Evolutionary conservation across 768 basidiomycete genomes (phyloP), one percentile per base, ranked within the genome.

Genomic region (Gloeostereum incarnatum): DNA sequence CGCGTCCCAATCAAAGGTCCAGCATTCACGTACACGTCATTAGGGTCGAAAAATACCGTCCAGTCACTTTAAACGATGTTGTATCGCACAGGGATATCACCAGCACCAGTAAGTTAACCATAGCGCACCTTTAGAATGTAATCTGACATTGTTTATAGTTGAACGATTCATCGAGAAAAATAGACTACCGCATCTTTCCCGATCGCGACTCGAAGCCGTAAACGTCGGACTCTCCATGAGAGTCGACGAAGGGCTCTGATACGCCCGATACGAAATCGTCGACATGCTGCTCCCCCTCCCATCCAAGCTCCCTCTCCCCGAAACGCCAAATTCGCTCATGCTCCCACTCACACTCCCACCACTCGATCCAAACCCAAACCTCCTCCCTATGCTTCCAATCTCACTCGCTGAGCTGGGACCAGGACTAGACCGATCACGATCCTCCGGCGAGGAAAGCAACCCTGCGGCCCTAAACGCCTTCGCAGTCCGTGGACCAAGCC

Each of bases 41-140:
- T 46, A 94, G 94, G 94, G 96, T 98, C 26, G 94, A 99, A 60
- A 97, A 98, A 61, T 98, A 97, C 62, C 66, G 96, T 38, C 96
- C 96, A 9, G 83, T 81, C 6, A 82, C 84, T 2, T 62, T 99
- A 40, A 80, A 84, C 49, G 96, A 98, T 49, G 90, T 99, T 16
- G 96, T 99, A 6, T 94, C 94, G 0, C 96, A 99, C 54, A 81
- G 86, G 47, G 91, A 96, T 54, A 98, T 98, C 47, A 97, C 84
- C 1, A 75, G 67, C 32, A 99, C 96, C 6, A 97, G 96, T 98
- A 44, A 51, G 83, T n/a, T n/a, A n/a, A n/a, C n/a, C n/a, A n/a
- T n/a, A n/a, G n/a, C 63, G 6, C 22, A 22, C 13, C 16, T 23
- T 17, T 19, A 21, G n/a, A n/a, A 36, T 26, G 13, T 25, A 32